Evolutionary conservation across 2,329 filamentous ascomycete species (phyloP), one percentile per base, ranked within the genome.

Genomic region (Zymoseptoria crescenta): DNA sequence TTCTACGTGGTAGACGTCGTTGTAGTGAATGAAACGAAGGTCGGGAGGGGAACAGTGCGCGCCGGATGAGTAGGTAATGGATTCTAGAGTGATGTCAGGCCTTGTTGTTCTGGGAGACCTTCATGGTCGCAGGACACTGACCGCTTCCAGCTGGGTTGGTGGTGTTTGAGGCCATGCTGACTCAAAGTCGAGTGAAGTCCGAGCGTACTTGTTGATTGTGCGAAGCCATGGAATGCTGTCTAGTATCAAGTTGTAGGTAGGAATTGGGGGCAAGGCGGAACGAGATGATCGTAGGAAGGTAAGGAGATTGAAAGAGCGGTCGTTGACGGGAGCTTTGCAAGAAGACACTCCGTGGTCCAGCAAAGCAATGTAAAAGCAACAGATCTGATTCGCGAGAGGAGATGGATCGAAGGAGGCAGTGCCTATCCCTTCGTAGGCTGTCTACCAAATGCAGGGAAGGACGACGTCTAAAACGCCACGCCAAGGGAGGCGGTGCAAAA

Each of bases 1-100:
- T 74, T 96, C 91, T 56, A 96, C 83, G 68, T 96, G 92, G 74
- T 96, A 96, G 61, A 96, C 91, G 75, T 96, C 91, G 74, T 96
- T 96, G 80, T 88, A 96, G 76, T 96, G 92, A 30, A 96, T 73
- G 57, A 96, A 75, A n/a, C 91, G 85, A 55, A 96, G 76, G 71
- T 91, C 87, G 51, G 90, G 88, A 49, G 79, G 72, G 45, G 28
- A 45, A 13, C 21, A 35, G 28, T 48, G 49, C 28, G 54, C 59
- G 56, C 59, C 60, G 29, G 59, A 61, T 6, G 64, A 57, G 57
- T 68, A 64, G 19, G 63, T 66, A 13, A 64, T 58, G 29, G 64
- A 62, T 58, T 69, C 69, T 69, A 55, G 2, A 45, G 19, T 16
- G 19, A 1, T 1, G n/a, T 52, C 7, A n/a, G 35, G n/a, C 4